Base-by-base conservation (phyloP, 2,329 filamentous ascomycete species). In the Westerdykella sp. region DNA sequence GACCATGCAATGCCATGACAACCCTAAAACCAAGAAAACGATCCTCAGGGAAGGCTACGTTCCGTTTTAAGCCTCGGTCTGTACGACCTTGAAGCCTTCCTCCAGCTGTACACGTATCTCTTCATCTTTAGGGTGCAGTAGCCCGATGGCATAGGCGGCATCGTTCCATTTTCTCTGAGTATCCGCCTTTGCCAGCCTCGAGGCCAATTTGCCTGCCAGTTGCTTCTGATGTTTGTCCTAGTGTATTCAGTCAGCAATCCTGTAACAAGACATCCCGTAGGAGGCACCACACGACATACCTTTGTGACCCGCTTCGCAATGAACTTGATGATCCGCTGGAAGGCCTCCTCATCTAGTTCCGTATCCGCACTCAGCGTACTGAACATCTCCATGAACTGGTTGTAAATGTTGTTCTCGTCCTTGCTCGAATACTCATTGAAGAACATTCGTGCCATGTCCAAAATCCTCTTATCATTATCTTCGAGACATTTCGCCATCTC, bases 341-440 rank as follows among this genome's bases (percentile, higher is more conserved):
- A 84, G 18, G 85, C 81, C 55, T 95, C 88, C 65, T 96, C 91
- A 9, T 88, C 83, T 53, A 98, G 74, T 23, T 75, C 79, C 41
- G 79, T 79, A 55, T 94, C 91, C 0, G 89, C 85, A 45, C 87
- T 93, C 37, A 98, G 74, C 51, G 97, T 72, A 61, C 86, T 91
- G 69, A 98, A 98, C 87, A 98, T 97, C 64, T 98, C 93, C 22
- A 98, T 89, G 69, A 98, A 98, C 71, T 98, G 91, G 66, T 98
- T 98, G 69, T 98, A 98, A 2, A 98, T 88, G 2, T 93, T 93
- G 62, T 98, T 98, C 25, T 28, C 25, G 66, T 98, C 93, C 73
- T 98, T 98, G 55, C 89, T 95, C 48, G 90, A 89, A 43, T 98
- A 78, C 69, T 98, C 93, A 0, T 88, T 91, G 69, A 98, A 98